Conservation (phyloP, 2,329 filamentous ascomycete species). For the Chaetomium olivaceum region DNA sequence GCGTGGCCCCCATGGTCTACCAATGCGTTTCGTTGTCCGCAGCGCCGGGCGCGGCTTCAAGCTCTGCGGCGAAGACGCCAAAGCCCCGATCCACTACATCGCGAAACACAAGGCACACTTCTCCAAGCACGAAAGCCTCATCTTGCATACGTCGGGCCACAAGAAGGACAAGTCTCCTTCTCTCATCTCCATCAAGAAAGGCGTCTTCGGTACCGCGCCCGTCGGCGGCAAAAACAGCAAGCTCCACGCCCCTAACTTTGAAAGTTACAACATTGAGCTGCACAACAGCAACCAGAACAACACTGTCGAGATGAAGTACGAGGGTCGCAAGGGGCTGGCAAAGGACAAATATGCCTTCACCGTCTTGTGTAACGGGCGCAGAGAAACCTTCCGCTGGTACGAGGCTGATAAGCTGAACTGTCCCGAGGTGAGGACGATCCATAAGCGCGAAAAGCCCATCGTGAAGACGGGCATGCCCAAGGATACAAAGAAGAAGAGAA, state of each 20-base stretch:
- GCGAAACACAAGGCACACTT: background rate
- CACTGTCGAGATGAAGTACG: background rate
- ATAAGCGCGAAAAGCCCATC: background rate
- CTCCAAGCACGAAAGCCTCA: background rate
- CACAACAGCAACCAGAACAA: background rate
- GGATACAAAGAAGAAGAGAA: background rate
- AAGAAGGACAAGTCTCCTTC: background rate
- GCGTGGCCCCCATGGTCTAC: background rate
- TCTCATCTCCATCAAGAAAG: background rate
- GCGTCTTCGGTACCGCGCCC: background rate
- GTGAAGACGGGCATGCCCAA: background rate
- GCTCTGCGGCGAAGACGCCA: background rate
- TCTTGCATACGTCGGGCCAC: background rate
- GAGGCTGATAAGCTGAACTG: background rate
- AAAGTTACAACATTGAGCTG: background rate
- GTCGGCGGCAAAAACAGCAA: background rate
- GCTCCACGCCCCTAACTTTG: background rate
- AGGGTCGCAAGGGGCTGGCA: background rate
- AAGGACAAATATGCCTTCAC: background rate
- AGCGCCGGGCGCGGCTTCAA: background rate
- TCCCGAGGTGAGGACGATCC: background rate
- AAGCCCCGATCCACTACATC: background rate
- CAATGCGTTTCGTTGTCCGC: background rate
- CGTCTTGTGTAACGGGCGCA: background rate
- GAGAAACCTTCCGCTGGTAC: background rate